Evolutionary conservation across 305 asterid genomes (phyloP).

Genomic region (Fraxinus velutina): DNA sequence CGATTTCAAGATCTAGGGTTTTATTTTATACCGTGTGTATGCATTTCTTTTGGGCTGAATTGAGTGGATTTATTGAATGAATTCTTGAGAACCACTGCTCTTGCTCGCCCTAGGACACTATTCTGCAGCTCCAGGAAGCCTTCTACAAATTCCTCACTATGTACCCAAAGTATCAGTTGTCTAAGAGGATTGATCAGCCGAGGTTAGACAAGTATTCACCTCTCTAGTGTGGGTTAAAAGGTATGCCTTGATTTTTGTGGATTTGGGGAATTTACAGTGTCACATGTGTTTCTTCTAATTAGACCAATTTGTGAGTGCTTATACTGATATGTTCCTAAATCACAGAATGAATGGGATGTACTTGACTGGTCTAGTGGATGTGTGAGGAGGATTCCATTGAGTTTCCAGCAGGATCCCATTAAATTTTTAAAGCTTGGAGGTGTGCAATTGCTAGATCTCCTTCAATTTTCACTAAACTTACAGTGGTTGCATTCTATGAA

Average conservation of each 20-base stretch:
- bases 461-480: not conserved
- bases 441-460: not conserved
- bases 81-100: constrained; percentile 79
- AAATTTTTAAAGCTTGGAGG: not conserved
- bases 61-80: constrained; percentile 37
- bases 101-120: constrained; percentile 63
- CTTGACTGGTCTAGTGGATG: not conserved
- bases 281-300: not conserved
- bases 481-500: too few species aligned
- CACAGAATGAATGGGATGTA: not conserved
- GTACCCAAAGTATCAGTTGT: constrained; percentile 73
- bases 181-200: constrained; percentile 81
- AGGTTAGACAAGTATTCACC: constrained; percentile 77
- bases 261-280: constrained; percentile 43
- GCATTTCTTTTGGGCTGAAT: not conserved
- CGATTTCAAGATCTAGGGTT: not conserved
- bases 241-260: constrained; percentile 95
- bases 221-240: constrained; percentile 52
- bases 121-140: constrained; percentile 62
- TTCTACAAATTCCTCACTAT: constrained; percentile 74
- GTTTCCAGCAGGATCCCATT: not conserved
- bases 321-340: not conserved
- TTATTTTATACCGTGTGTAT: not conserved
- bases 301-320: not conserved
- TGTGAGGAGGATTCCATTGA: not conserved